Conservation (phyloP, 768 basidiomycete species). For the Rubroboletus pulcherrimus region DNA sequence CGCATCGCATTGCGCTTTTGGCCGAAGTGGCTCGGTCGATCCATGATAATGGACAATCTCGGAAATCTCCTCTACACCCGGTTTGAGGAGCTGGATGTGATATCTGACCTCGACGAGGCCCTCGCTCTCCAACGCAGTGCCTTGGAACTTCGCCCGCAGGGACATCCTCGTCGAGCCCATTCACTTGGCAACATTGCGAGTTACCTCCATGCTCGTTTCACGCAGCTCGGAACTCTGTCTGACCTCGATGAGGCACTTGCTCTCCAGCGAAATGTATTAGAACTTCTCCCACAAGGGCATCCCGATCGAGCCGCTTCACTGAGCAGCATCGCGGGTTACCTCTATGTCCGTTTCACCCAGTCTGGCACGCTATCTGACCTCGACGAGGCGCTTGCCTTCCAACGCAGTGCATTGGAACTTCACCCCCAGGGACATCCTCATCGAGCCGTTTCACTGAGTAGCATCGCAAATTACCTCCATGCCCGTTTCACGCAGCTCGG, state of each 20-base stretch:
- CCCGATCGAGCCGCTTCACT: not conserved
- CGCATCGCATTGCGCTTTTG: not conserved
- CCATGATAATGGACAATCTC: not conserved
- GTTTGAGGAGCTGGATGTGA: not conserved
- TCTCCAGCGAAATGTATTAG: not conserved
- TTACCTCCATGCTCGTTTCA: not conserved
- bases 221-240: not conserved
- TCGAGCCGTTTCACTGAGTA: no score
- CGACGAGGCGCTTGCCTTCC: not conserved
- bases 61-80: not conserved
- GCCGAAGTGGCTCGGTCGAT: not conserved
- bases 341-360: not conserved
- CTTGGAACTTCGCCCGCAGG: not conserved
- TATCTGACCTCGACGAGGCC: not conserved
- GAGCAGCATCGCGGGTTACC: not conserved
- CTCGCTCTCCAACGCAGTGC: not conserved
- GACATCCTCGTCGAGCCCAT: not conserved
- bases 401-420: no score
- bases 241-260: not conserved
- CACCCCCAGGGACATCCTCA: no score
- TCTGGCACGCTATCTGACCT: not conserved
- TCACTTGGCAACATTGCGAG: not conserved
- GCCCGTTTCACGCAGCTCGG: no score
- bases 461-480: no score
- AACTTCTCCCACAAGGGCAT: not conserved